phyloP scores from a whole-genome alignment of 2,329 filamentous ascomycete genomes.

The Monilinia fructigena region DNA sequence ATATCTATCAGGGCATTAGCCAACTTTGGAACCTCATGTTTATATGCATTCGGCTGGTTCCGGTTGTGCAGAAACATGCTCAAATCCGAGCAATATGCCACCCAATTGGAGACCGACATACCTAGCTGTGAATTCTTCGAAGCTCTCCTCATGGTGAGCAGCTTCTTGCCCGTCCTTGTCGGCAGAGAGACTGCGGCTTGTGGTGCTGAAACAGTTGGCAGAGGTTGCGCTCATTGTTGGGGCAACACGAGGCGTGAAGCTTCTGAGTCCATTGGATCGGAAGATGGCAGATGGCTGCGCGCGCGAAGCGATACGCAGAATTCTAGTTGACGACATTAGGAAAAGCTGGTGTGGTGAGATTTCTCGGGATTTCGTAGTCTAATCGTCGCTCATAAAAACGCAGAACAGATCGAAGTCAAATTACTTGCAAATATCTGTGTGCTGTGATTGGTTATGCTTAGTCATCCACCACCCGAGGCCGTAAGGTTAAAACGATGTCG shows the following conservation, averaged over 20 bases:
- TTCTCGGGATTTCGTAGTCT: conserved; percentile 23
- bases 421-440: conserved; percentile 7
- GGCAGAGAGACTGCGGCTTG: conserved; percentile 45
- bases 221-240: conserved; percentile 52
- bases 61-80: conserved; percentile 32
- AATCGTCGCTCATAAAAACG: conserved; percentile 1
- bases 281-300: conserved; percentile 58
- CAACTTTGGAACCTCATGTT: conserved; percentile 44
- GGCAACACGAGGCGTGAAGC: conserved; percentile 53
- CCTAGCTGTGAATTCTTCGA: conserved; percentile 98
- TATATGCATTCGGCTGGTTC: conserved; percentile 28
- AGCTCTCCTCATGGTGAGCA: conserved; percentile 86
- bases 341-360: conserved; percentile 33
- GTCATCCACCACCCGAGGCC: conserved; percentile 4
- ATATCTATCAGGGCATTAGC: conserved; percentile 62
- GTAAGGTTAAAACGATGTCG: neutral
- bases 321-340: conserved; percentile 63
- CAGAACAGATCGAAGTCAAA: conserved; percentile 20
- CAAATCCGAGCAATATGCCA: conserved; percentile 26
- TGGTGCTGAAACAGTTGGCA: conserved; percentile 61
- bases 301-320: conserved; percentile 72
- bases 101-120: conserved; percentile 49
- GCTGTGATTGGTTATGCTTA: conserved; percentile 20
- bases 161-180: conserved; percentile 55
- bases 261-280: conserved; percentile 61